Conservation (phyloP, 2,329 filamentous ascomycete species). For the Curvularia sp. region DNA sequence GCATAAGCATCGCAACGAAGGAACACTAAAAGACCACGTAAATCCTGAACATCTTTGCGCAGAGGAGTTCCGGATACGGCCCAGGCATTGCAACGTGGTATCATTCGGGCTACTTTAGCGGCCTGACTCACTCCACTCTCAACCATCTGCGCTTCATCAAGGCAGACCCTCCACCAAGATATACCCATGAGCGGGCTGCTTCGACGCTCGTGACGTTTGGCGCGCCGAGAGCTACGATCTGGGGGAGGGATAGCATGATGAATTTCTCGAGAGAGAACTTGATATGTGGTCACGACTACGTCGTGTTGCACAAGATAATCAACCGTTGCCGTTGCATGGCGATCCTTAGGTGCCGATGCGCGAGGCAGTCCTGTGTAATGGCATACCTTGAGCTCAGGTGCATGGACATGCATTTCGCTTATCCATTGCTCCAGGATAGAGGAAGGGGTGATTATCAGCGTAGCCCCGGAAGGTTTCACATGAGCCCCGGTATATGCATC, state of each 20-base stretch:
- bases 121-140: constrained; percentile 87
- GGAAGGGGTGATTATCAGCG: constrained; percentile 68
- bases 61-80: constrained; percentile 91
- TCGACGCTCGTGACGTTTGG: constrained; percentile 69
- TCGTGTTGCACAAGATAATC: constrained; percentile 60
- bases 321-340: constrained; percentile 52
- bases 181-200: constrained; percentile 81
- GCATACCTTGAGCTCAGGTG: constrained; percentile 63
- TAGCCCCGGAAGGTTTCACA: constrained; percentile 62
- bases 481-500: constrained; percentile 54
- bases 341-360: constrained; percentile 37
- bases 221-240: constrained; percentile 70
- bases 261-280: constrained; percentile 78
- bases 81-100: constrained; percentile 89
- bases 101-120: constrained; percentile 77
- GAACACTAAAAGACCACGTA: constrained; percentile 83
- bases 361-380: constrained; percentile 63
- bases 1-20: constrained; percentile 80
- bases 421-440: constrained; percentile 70
- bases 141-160: constrained; percentile 87
- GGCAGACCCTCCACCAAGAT: constrained; percentile 83
- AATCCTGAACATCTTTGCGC: constrained; percentile 77
- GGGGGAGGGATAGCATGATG: constrained; percentile 77
- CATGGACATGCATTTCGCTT: constrained; percentile 65
- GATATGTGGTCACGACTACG: constrained; percentile 69